Evolutionary conservation across 2,329 filamentous ascomycete species (phyloP), one percentile per base, ranked within the genome.

Genomic region (Alternaria gaisen): DNA sequence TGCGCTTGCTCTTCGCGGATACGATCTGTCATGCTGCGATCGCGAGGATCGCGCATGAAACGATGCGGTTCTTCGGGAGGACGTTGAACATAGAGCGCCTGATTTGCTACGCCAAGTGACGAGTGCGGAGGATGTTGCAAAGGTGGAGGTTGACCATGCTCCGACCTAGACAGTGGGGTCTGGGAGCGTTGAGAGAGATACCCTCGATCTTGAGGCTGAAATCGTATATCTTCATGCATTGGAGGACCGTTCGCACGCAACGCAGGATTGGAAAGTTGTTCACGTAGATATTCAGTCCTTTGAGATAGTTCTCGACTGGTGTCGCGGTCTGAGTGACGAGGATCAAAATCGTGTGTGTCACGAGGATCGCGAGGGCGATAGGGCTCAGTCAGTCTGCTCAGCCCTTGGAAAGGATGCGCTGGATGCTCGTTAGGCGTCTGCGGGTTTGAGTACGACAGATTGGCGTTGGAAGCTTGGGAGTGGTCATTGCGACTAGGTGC

Each of bases 71-170:
- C 75, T 38, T 77, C 74, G 24, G 66, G 65, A 26, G 63, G 58
- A 26, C 73, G 72, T 56, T 75, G 74, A 16, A 67, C 64, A 38
- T 71, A 74, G 1, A 74, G 53, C 10, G 69, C 55, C 47, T 71
- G 72, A 32, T 69, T 71, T 36, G 69, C 70, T 3, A 71, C 64
- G 7, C 69, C 72, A 6, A 76, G 55, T 3, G 72, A 72, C 0
- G 74, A 74, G 60, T 75, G 73, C 8, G 73, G 71, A 7, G 74
- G 72, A 56, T 77, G 75, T 43, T 77, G 75, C 10, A 77, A 57
- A 22, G 72, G 67, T 20, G 67, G 67, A 42, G 72, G 70, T 41
- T 73, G 73, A 3, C 66, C 63, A 52, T 75, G 68, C 11, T 77
- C 74, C 6, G 62, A 43, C 44, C 72, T 65, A 7, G 74, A 71